These are phyloP conservation scores for Mesotaenium endlicherianum DNA, from an alignment of 139 green algal species.

Conservation along the genomic window DNA sequence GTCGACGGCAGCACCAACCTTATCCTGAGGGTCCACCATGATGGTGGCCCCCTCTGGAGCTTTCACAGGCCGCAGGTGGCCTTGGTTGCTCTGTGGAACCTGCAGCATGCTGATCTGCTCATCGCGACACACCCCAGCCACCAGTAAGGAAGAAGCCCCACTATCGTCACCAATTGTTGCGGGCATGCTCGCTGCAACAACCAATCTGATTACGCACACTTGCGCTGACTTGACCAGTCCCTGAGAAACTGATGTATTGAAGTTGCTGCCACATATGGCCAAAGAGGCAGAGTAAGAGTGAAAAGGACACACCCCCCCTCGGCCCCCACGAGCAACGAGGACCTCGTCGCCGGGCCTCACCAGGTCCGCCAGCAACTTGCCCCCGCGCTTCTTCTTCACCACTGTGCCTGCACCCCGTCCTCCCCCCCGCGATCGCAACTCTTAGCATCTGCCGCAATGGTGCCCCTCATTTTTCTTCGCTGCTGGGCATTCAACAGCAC, in stretches of 20 bases:
- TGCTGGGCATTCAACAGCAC: neutral
- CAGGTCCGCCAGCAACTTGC: conserved; percentile 45
- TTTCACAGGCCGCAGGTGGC: conserved; percentile 6
- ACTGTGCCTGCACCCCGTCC: conserved; percentile 33
- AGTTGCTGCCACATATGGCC: too few relatives aligned
- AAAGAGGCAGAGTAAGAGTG: neutral
- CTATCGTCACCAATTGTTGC: too few relatives aligned
- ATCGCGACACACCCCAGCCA: too few relatives aligned
- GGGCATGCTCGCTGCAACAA: too few relatives aligned
- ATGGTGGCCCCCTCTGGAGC: neutral
- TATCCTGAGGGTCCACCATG: neutral
- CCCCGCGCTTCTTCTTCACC: conserved; percentile 49
- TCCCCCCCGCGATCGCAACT: neutral
- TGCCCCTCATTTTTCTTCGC: conserved; percentile 10
- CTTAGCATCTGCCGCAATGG: conserved; percentile 7
- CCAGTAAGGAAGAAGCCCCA: too few relatives aligned
- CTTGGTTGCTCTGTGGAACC: conserved; percentile 1
- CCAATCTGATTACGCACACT: neutral
- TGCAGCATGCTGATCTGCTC: conserved; percentile 38
- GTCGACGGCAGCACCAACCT: too few relatives aligned
- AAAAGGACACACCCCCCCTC: conserved; percentile 35
- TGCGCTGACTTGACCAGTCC: neutral
- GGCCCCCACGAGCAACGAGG: conserved; percentile 25
- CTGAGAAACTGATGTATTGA: neutral
- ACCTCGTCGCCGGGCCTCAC: conserved; percentile 42